These are phyloP conservation scores for Piloderma croceum DNA, from an alignment of 768 basidiomycete genomes.

Conservation along the genomic window DNA sequence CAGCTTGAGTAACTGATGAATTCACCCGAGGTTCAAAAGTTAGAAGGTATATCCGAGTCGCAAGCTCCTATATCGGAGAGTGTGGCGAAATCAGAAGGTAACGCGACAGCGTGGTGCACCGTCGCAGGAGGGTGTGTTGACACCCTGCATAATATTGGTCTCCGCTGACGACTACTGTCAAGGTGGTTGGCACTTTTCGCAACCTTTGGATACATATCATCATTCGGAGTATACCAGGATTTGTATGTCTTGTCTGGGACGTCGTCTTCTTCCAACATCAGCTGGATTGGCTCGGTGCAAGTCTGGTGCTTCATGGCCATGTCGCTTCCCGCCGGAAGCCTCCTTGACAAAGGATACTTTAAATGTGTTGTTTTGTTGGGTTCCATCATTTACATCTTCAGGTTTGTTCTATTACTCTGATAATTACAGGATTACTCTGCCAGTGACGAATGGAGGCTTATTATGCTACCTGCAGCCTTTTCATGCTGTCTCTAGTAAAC, in stretches of 20 bases:
- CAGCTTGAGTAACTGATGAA: no score
- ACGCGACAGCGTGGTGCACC: no score
- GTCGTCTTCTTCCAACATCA: conserved; percentile 14
- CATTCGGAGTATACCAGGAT: conserved; percentile 41
- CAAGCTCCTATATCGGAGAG: no score
- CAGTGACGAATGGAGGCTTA: conserved; percentile 22
- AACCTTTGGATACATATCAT: conserved; percentile 40
- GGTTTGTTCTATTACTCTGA: conserved; percentile 22
- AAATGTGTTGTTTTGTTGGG: conserved; percentile 24
- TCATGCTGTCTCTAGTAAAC: conserved; percentile 40
- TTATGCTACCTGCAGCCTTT: conserved; percentile 34
- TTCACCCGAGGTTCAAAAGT: no score
- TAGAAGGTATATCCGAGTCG: no score
- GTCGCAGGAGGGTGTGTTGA: no score
- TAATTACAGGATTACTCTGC: conserved; percentile 14
- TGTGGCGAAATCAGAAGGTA: no score
- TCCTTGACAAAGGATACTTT: conserved; percentile 48
- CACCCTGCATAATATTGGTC: no score
- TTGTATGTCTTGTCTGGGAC: conserved; percentile 1
- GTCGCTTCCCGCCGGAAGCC: conserved; percentile 35
- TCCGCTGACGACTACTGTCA: conserved; percentile 2
- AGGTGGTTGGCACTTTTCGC: conserved; percentile 28
- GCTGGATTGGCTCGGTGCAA: conserved; percentile 48
- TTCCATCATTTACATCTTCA: conserved; percentile 19
- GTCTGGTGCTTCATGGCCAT: conserved; percentile 40